Base-by-base conservation (phyloP, 148 eudicot species). In the Chenopodium suecicum region DNA sequence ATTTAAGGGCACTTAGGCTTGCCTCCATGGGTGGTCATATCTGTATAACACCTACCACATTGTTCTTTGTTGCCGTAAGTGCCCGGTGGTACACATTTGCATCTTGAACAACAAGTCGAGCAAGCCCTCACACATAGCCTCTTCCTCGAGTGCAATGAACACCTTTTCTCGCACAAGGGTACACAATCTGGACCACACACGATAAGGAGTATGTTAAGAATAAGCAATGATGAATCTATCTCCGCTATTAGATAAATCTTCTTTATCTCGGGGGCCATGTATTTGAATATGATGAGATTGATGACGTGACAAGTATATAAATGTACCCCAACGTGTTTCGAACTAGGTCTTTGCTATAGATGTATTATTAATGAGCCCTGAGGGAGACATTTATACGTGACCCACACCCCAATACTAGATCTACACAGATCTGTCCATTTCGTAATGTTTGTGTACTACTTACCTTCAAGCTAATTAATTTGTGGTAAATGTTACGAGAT, bases 61-160 rank as follows among this genome's bases (percentile, higher is more conserved):
- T 83, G 77, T 70, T 91, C 86, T 27, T 80, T 78, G 90, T 93
- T 91, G 25, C 97, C 97, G 46, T 83, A 89, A 1, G 92, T 92
- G 22, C 97, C 97, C 0, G 94, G 93, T 0, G 97, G 97, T 19
- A 93, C 97, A 67, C 97, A 93, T 75, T 89, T 90, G 93, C 97
- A 93, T 46, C 94, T 84, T 7, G 13, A 70, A 34, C 97, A 93
- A 74, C 97, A 93, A 0, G 94, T 87, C 47, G 86, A 71, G 82
- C 97, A 93, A 0, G 93, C 92, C 73, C 94, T 88, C 77, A 82
- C 22, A 78, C 97, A 93, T 10, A 84, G 20, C 2, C 80, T 50
- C 86, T 81, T 44, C 79, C 92, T 87, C 4, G 92, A 90, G 78
- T 91, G 93, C 29, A 75, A 10, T 14, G 76, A 83, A 82, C 97